A percentile compares a stretch with the other conserved stretches of the same genome.
These are phyloP conservation scores for Inonotus hispidus DNA, from an alignment of 1,284 basidiomycete species.

Conservation along the genomic window DNA sequence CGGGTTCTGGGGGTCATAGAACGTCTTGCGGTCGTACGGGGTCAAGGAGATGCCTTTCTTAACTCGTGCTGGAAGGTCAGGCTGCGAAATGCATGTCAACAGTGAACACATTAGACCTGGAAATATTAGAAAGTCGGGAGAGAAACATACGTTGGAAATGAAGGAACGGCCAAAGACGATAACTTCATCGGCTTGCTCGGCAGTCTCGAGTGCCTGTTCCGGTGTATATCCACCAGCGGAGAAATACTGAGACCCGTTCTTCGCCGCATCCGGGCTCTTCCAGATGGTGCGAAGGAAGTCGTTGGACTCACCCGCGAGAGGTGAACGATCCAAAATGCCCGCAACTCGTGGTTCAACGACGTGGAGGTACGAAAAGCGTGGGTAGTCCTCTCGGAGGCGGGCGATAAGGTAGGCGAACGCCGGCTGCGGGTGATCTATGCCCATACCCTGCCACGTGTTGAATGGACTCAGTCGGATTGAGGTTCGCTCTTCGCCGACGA, in stretches of 20 bases:
- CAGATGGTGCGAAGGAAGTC: conserved; percentile 34
- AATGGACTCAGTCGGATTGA: conserved; percentile 54
- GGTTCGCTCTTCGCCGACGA: conserved; percentile 35
- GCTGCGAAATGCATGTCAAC: conserved; percentile 5
- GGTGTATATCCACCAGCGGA: conserved; percentile 10
- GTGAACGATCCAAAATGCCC: conserved; percentile 16
- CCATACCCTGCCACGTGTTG: conserved; percentile 33
- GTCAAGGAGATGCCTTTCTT: conserved; percentile 14
- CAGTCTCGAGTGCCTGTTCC: conserved; percentile 28
- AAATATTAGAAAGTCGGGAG: too few species aligned
- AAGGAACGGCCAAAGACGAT: conserved; percentile 43
- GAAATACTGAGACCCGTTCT: conserved; percentile 7
- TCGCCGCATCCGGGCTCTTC: conserved; percentile 15
- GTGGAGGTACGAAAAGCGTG: conserved; percentile 52
- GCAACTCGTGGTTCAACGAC: conserved; percentile 35
- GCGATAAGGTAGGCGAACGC: conserved; percentile 36
- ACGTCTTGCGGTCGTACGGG: conserved; percentile 17
- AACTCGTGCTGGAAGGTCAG: conserved; percentile 18
- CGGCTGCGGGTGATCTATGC: conserved; percentile 29
- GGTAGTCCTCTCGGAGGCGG: conserved; percentile 33
- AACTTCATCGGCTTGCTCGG: conserved; percentile 30
- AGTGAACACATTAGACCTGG: neutral
- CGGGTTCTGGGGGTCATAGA: conserved; percentile 12
- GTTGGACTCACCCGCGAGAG: conserved; percentile 29
- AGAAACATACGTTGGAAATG: conserved; percentile 39